Percentiles rank a stretch among this genome's conserved stretches.
Evolutionary conservation across 768 basidiomycete species (phyloP).

Genomic region (Trametes cubensis): DNA sequence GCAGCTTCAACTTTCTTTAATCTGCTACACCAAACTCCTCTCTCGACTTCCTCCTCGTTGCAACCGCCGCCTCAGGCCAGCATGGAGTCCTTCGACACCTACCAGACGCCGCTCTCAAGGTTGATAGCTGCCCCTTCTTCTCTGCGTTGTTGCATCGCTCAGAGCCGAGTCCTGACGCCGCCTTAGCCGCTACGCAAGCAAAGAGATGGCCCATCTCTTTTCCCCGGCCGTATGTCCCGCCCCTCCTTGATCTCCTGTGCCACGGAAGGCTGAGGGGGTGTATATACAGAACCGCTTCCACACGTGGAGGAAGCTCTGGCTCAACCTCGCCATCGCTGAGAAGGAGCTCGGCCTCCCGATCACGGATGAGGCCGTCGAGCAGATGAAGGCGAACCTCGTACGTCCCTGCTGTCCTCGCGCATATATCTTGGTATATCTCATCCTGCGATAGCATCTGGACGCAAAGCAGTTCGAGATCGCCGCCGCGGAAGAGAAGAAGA

Average conservation of each 20-base stretch:
- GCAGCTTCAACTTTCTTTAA: not conserved
- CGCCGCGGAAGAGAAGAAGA: conserved; percentile 93
- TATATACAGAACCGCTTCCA: conserved; percentile 80
- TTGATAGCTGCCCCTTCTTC: conserved; percentile 31
- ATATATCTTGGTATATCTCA: not conserved
- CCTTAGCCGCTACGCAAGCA: conserved; percentile 94
- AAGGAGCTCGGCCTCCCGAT: conserved; percentile 93
- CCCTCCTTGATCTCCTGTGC: not conserved
- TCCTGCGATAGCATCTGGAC: conserved; percentile 65
- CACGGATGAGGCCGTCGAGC: conserved; percentile 85
- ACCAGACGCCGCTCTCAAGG: conserved; percentile 85
- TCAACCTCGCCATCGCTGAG: conserved; percentile 94
- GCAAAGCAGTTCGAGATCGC: conserved; percentile 90
- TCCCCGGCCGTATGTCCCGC: conserved; percentile 74
- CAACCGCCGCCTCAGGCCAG: not conserved
- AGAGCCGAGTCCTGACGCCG: conserved; percentile 6
- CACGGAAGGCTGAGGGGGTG: not conserved
- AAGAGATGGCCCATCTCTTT: conserved; percentile 97
- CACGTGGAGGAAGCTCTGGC: conserved; percentile 95
- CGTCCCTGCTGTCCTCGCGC: conserved; percentile 28
- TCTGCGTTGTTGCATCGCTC: not conserved
- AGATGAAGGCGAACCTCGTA: conserved; percentile 94
- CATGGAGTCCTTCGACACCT: conserved; percentile 71
- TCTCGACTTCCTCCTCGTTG: not conserved
- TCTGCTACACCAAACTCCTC: not conserved